Percentiles rank a stretch among this genome's conserved stretches.
These are phyloP conservation scores for Nicotiana attenuata DNA, from an alignment of 257 asterid genomes.

Conservation along the genomic window DNA sequence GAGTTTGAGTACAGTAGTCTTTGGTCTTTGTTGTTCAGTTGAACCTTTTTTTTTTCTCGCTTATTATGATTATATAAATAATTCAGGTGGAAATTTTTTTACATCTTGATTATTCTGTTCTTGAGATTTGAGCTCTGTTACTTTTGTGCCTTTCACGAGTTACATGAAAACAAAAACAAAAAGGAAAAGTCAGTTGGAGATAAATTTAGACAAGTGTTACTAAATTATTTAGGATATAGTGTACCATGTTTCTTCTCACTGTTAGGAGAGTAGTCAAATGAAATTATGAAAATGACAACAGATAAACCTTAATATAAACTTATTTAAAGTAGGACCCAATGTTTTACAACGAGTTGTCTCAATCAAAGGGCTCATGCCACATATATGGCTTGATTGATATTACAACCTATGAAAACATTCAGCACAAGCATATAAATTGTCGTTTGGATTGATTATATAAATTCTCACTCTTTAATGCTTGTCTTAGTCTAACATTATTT, in stretches of 20 bases:
- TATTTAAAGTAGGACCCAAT: neutral
- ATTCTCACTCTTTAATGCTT: too few species aligned
- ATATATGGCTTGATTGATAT: neutral
- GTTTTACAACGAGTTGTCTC: neutral
- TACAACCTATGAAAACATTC: neutral
- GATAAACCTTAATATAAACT: neutral
- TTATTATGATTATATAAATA: neutral
- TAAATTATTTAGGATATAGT: neutral
- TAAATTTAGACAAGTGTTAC: neutral
- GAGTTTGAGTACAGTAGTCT: neutral
- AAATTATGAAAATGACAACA: slow-evolving; percentile 5
- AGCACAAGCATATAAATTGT: neutral
- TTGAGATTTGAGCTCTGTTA: neutral
- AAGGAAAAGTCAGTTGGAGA: neutral
- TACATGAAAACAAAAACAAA: slow-evolving; percentile 8
- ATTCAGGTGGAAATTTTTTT: neutral
- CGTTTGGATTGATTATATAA: too few species aligned
- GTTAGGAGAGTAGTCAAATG: neutral
- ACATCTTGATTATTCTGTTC: neutral
- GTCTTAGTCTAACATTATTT: too few species aligned
- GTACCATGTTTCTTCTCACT: neutral
- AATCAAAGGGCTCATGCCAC: neutral
- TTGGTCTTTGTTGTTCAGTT: neutral
- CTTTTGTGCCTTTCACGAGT: slow-evolving; percentile 7
- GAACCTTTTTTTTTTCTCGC: neutral